Evolutionary conservation across 495 filamentous ascomycete species (phyloP).

Genomic region (Penicillium herquei): DNA sequence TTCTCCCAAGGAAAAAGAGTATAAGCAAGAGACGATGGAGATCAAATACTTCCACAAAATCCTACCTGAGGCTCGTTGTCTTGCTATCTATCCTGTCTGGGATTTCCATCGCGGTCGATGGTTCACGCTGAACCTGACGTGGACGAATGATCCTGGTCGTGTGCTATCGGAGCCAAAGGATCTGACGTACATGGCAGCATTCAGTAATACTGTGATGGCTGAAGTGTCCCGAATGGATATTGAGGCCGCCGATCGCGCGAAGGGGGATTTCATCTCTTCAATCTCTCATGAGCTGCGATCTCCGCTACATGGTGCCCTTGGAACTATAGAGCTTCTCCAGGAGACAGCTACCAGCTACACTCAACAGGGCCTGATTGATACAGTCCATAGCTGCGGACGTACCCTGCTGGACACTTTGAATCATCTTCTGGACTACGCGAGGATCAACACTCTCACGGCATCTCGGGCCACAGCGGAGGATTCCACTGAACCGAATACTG

Average conservation of each 20-base stretch:
- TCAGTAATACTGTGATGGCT: slow-evolving; percentile 65
- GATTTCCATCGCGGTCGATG: slow-evolving; percentile 58
- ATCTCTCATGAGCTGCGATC: slow-evolving; percentile 73
- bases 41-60: slow-evolving; percentile 24
- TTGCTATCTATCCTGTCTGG: slow-evolving; percentile 54
- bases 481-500: not conserved
- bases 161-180: slow-evolving; percentile 45
- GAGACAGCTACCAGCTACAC: slow-evolving; percentile 9
- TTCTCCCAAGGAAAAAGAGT: slow-evolving; percentile 10
- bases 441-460: slow-evolving; percentile 48
- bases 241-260: slow-evolving; percentile 43
- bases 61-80: slow-evolving; percentile 26
- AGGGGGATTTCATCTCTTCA: slow-evolving; percentile 69
- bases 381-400: slow-evolving; percentile 16
- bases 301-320: slow-evolving; percentile 67
- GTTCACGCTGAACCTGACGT: slow-evolving; percentile 60
- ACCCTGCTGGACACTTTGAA: slow-evolving; percentile 24
- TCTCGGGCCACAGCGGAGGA: not conserved
- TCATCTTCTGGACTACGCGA: slow-evolving; percentile 55
- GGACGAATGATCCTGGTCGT: slow-evolving; percentile 38
- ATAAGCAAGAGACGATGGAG: slow-evolving; percentile 26
- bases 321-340: slow-evolving; percentile 56
- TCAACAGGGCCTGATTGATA: slow-evolving; percentile 13
- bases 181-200: slow-evolving; percentile 54
- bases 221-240: slow-evolving; percentile 57